Evolutionary conservation across 495 filamentous ascomycete species (phyloP), one percentile per base, ranked within the genome.

Genomic region (Staphylotrichum longicolle): DNA sequence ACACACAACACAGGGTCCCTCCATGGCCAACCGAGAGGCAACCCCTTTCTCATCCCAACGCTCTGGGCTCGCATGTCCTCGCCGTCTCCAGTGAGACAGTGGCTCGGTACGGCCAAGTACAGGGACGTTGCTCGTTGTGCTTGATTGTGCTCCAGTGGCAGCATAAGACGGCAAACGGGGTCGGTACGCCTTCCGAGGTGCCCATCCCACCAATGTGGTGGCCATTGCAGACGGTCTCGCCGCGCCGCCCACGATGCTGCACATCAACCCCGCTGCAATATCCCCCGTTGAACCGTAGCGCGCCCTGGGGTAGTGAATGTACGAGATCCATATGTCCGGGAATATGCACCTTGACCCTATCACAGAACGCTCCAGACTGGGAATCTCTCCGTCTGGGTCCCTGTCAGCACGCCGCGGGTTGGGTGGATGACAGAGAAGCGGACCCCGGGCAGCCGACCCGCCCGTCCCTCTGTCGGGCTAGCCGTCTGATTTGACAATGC

Each of bases 311-410:
- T 42, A 52, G 45, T 9, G 34, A 33, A 41, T 15, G 11, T 42
- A 33, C 48, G 50, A 60, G 51, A 54, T 60, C 49, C 58, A 47
- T 47, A 33, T 47, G 58, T 54, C 50, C 58, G 49, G 58, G 32
- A 40, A 53, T 47, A 46, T 60, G 58, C 41, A 53, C 14, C 39
- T 39, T 6, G 49, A 53, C 39, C 58, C 58, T 45, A 60, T 60
- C 48, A 52, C 37, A 52, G 48, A 53, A 34, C 57, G 37, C 37
- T 53, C 58, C 50, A 60, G 50, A 60, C 50, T 54, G 44, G 55
- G 34, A 44, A 57, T 30, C 55, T 57, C 30, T 32, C 3, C 9
- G 10, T 9, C 20, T 3, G 11, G 37, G 54, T 47, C 32, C 42
- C 6, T 48, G 44, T 15, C 54, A 33, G 47, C 56, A 41, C 45